A percentile compares a stretch with the other conserved stretches of the same genome.
phyloP scores from a whole-genome alignment of 2,329 filamentous ascomycete species.

The Pleochaeta shiraiana region DNA sequence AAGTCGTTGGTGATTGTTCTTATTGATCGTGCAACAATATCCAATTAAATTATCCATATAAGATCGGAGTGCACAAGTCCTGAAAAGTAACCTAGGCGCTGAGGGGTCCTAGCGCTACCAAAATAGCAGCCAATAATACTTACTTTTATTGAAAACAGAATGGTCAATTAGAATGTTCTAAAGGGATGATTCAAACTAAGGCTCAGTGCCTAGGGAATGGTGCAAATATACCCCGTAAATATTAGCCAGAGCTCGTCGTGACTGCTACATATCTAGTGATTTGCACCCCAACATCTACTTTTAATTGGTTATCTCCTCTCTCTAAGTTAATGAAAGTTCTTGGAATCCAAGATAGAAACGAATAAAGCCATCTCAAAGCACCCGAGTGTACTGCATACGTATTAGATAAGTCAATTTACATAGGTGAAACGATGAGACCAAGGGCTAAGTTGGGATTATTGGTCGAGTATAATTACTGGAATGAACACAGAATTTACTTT shows the following conservation, averaged over 20 bases:
- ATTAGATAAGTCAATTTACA: background rate
- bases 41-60: too few relatives aligned
- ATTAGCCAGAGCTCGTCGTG: background rate
- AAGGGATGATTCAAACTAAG: background rate
- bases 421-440: background rate
- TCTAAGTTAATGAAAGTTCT: background rate
- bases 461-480: background rate
- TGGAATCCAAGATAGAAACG: background rate
- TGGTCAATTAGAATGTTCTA: background rate
- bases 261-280: background rate
- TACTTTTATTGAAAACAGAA: too few relatives aligned
- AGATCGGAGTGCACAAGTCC: too few relatives aligned
- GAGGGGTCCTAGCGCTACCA: too few relatives aligned
- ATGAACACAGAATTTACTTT: background rate
- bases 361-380: background rate
- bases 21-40: too few relatives aligned
- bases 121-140: too few relatives aligned
- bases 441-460: background rate
- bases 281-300: background rate
- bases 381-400: background rate
- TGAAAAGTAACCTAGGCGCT: too few relatives aligned
- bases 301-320: background rate
- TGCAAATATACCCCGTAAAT: background rate
- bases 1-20: too few relatives aligned
- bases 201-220: background rate